Conservation (phyloP, 768 basidiomycete genomes). For the Russula emetica region DNA sequence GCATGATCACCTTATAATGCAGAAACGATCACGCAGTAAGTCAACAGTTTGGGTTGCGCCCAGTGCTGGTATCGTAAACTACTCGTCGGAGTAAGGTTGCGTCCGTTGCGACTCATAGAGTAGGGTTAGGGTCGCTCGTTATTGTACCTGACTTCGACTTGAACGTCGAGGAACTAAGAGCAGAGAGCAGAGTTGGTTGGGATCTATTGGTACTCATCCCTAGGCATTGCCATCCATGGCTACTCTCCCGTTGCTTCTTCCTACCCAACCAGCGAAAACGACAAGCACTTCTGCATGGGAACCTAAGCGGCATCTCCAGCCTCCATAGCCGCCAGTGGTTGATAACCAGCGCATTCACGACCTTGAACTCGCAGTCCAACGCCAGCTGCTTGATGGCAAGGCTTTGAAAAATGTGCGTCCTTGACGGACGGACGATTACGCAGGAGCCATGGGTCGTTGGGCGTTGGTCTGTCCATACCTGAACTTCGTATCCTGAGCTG, state of each 20-base stretch:
- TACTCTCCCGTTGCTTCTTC: conserved; percentile 54
- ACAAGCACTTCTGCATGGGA: conserved; percentile 63
- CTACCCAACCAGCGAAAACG: conserved; percentile 38
- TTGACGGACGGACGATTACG: conserved; percentile 91
- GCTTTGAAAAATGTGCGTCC: conserved; percentile 88
- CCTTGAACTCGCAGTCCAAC: conserved; percentile 69
- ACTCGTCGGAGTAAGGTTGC: too few relatives aligned
- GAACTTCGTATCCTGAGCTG: neutral
- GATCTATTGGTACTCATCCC: neutral
- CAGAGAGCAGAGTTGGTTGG: neutral
- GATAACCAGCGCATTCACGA: conserved; percentile 76
- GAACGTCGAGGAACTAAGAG: conserved; percentile 4
- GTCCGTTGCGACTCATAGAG: neutral
- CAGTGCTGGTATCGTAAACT: too few relatives aligned
- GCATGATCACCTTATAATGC: neutral
- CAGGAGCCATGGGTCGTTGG: conserved; percentile 86
- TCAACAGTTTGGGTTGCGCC: neutral
- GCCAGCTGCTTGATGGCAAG: conserved; percentile 74
- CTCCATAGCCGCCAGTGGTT: conserved; percentile 69
- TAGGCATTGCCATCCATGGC: neutral
- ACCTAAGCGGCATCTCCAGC: conserved; percentile 62
- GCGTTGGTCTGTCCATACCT: conserved; percentile 47
- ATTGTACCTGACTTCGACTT: neutral
- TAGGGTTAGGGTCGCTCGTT: conserved; percentile 1
- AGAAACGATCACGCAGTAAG: neutral